Base-by-base conservation (phyloP, 2,329 filamentous ascomycete species). In the Pyrenophora teres region DNA sequence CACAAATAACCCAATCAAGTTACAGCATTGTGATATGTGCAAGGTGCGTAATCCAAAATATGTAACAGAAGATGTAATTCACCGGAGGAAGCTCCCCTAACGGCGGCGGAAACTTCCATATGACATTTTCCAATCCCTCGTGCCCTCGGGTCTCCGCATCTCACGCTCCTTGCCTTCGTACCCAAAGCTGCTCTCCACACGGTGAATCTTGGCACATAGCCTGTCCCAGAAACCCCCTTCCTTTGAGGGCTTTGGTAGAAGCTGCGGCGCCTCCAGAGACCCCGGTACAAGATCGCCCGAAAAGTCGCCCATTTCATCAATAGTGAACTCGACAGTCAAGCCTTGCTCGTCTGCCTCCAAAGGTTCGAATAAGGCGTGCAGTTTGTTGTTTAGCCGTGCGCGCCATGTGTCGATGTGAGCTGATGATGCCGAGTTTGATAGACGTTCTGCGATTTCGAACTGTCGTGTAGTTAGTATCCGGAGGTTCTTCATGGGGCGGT, bases 201-300 rank as follows among this genome's bases (percentile, higher is more conserved):
- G 54, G 42, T 57, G 52, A 36, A 73, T 57, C 6, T 70, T 42
- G 1, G 57, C 60, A 38, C 63, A 58, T 6, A 74, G 46, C 25
- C 56, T 63, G 6, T 59, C 52, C 35, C 63, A 56, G 6, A 70
- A 36, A 2, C 56, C 49, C 2, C 32, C 40, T 36, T 56, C 48
- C 10, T 43, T 33, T 16, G 64, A 55, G 8, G 64, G 58, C 21
- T 60, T 65, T 19, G 69, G 68, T 4, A 72, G 63, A 58, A 68
- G 68, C 30, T 65, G 59, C 5, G 70, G 70, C 6, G 68, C 61
- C n/a, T 71, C 65, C 19, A 73, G 58, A 4, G 66, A 67, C 4
- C 69, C 69, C 2, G 70, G 72, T 8, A 69, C 61, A 18, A 74
- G 68, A 36, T 74, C 72, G 31, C 70, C 72, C 13, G 70, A 67